A percentile compares a stretch with the other conserved stretches of the same genome.
These are phyloP conservation scores for Arabidopsis thaliana DNA, from an alignment of 345 rosid genomes.

Conservation along the genomic window TAIR10.1 NC_003076.8:23946001-23946500, in stretches of 20 bases:
- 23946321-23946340: constrained; percentile 23
- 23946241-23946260: constrained; percentile 23
- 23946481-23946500: neutral
- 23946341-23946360: constrained; percentile 33
- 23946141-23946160: constrained; percentile 9
- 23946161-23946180: neutral
- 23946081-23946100: constrained; percentile 8
- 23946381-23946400: neutral
- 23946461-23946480: neutral
- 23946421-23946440: constrained; percentile 5
- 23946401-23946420: neutral
- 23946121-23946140: constrained; percentile 16
- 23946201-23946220: neutral
- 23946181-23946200: constrained; percentile 4
- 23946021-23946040: constrained; percentile 46
- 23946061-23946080: constrained; percentile 33
- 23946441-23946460: neutral
- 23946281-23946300: constrained; percentile 26
- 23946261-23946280: constrained; percentile 1
- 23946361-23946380: neutral
- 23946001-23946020: constrained; percentile 55
- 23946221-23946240: neutral
- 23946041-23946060: constrained; percentile 51
- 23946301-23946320: constrained; percentile 16
- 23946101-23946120: neutral